Evolutionary conservation across 805 yeast genomes (phyloP).

Genomic region (Candida silvatica): DNA sequence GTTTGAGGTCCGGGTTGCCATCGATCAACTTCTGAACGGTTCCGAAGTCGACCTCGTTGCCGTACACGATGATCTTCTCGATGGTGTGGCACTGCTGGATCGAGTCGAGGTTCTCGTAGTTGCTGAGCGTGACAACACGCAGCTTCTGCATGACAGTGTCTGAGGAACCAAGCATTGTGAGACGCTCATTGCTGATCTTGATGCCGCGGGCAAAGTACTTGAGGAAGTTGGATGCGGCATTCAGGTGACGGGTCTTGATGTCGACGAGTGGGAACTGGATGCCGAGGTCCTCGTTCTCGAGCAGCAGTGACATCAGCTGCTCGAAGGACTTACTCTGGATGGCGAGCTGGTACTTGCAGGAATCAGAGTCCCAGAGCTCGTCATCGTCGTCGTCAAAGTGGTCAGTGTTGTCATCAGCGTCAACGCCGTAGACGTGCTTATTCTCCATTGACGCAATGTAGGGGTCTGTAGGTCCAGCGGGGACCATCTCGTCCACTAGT

Average conservation of each 20-base stretch:
- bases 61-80: constrained; percentile 7
- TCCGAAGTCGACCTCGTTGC: constrained; percentile 7
- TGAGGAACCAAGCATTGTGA: constrained; percentile 8
- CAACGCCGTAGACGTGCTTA: too few species aligned
- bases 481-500: constrained; percentile 5
- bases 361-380: not conserved
- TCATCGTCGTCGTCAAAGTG: constrained; percentile 3
- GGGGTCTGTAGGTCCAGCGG: too few species aligned
- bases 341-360: constrained; percentile 5
- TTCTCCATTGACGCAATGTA: too few species aligned
- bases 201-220: constrained; percentile 3
- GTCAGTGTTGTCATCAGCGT: too few species aligned
- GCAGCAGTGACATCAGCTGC: constrained; percentile 6
- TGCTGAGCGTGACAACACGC: constrained; percentile 4
- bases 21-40: constrained; percentile 3
- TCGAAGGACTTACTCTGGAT: constrained; percentile 7
- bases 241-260: constrained; percentile 8
- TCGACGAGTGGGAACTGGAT: constrained; percentile 8
- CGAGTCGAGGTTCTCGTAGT: constrained; percentile 10
- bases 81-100: constrained; percentile 4
- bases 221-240: constrained; percentile 6
- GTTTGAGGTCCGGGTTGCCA: constrained; percentile 3
- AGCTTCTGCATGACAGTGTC: constrained; percentile 5
- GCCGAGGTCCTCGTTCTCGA: constrained; percentile 1
- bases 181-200: constrained; percentile 6